phyloP scores from a whole-genome alignment of 768 basidiomycete species.

The Hygrocybe coccinea region DNA sequence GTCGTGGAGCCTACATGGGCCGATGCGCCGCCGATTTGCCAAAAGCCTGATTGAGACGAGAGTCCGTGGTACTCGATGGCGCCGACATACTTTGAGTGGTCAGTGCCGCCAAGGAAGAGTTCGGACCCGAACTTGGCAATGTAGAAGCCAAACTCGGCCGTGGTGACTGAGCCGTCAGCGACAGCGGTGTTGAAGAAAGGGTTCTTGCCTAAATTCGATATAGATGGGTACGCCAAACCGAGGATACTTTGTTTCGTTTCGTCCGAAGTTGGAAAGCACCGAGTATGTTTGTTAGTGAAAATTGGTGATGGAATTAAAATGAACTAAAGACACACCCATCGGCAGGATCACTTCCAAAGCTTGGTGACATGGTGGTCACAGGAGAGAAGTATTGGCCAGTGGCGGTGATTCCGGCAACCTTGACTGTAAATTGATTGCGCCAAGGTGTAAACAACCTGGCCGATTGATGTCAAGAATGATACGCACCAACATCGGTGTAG shows the following conservation, averaged over 20 bases:
- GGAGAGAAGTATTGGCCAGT: constrained; percentile 6
- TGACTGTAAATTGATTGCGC: not conserved
- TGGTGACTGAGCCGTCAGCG: constrained; percentile 27
- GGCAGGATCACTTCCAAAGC: constrained; percentile 3
- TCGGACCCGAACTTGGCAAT: constrained; percentile 42
- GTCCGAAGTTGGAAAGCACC: constrained; percentile 23
- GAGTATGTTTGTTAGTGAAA: constrained; percentile 34
- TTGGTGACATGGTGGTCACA: constrained; percentile 6
- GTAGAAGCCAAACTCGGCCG: constrained; percentile 46
- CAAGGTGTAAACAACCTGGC: not conserved
- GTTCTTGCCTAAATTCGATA: constrained; percentile 32
- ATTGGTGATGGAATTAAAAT: constrained; percentile 37
- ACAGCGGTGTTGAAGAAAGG: constrained; percentile 46
- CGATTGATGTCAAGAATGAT: not conserved
- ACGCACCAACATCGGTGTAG: constrained; percentile 35
- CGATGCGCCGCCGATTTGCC: constrained; percentile 16
- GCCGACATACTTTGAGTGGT: constrained; percentile 43
- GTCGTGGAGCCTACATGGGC: constrained; percentile 8
- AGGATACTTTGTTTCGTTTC: constrained; percentile 40
- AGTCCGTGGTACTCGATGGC: constrained; percentile 36
- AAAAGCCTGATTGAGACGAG: constrained; percentile 25
- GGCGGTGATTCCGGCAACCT: constrained; percentile 2
- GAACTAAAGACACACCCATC: constrained; percentile 23
- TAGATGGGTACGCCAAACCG: constrained; percentile 41
- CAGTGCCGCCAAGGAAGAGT: constrained; percentile 52